Base-by-base conservation (phyloP, 352 stramenopile genomes). In the Globisporangium spinosum region DNA sequence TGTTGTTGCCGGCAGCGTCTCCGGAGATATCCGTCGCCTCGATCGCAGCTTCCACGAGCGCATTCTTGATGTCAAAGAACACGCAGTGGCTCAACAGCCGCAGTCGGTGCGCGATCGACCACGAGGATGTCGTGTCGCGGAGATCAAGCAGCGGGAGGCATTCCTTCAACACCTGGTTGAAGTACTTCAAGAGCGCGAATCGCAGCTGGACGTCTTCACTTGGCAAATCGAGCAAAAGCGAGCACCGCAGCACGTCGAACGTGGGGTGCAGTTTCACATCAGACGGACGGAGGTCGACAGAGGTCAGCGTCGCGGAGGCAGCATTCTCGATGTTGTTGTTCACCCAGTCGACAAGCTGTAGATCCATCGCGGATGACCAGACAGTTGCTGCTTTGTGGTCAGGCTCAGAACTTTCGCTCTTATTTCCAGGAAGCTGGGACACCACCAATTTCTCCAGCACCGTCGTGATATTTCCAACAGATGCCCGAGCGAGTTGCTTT, bases 51-150 rank as follows among this genome's bases (percentile, higher is more conserved):
- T 95, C 89, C 25, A 97, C 81, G 5, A 95, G 70, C 22, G 79
- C 67, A 25, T 87, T 88, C 74, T 95, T 97, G 34, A 94, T 67
- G 43, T 97, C 89, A 23, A 95, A 91, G 67, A 95, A 97, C n/a
- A 95, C 76, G 49, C 89, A 95, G 73, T 95, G 85, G 43, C 87
- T 91, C 25, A 95, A 63, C 15, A 80, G 76, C 1, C 87, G 87
- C 43, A 97, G 59, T 1, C 77, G 78, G 54, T 94, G 75, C 9
- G 87, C 87, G 8, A 95, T 73, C 0, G 85, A 93, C 87, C 87
- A 97, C 10, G 77, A 64, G 0, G 86, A 90, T 25, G 77, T 69
- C 7, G 80, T 83, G 58, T 95, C 85, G 9, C 87, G 89, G 34
- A 97, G 58, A 72, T 97, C 88, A 4, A 97, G 64, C 35, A 95